Base-by-base conservation (phyloP, 225 moss, liverwort and hornwort genomes). In the Anthoceros angustus region DNA sequence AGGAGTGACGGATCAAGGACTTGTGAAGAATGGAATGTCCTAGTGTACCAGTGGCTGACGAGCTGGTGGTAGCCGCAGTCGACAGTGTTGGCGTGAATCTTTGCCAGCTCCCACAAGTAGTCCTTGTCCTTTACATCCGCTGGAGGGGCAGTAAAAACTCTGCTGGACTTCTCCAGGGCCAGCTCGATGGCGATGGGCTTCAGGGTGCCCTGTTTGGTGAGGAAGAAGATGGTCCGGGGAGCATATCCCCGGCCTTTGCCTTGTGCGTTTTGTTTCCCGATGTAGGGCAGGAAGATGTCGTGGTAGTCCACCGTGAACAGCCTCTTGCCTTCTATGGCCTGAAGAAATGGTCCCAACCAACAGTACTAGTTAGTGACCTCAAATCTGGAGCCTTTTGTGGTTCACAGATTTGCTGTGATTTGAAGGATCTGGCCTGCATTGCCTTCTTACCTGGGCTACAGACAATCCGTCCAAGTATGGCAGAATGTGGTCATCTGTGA, bases 101-200 rank as follows among this genome's bases (percentile, higher is more conserved):
- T 83, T 23, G 82, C 82, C 25, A 83, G 61, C 69, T 55, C 25
- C 74, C 76, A 83, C 62, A 77, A 7, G 9, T 68, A 70, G 20
- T 68, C 68, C 38, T 70, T 50, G 49, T 70, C 67, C 8, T 77
- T 63, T 9, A 46, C 11, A 10, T 80, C 80, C 12, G 55, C 46
- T 7, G 74, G 49, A 38, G 75, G 12, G 20, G 49, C 49, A 5
- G 65, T 73, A 62, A 64, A 66, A 10, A 83, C 82, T 0, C 66
- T 66, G 21, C 72, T 6, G 15, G 12, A 45, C 64, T 74, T 77
- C 0, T 49, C 64, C 25, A 74, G 71, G 15, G 83, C 81, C 42
- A 88, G 72, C 80, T 85, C 86, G 2, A 88, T 83, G 25, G 86
- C 83, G 24, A 88, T 60, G 21, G 75, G 73, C 63, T 80, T 77